These are phyloP conservation scores for Sechiopsis laciniata DNA, from an alignment of 306 rosid species.

Conservation along the genomic window DNA sequence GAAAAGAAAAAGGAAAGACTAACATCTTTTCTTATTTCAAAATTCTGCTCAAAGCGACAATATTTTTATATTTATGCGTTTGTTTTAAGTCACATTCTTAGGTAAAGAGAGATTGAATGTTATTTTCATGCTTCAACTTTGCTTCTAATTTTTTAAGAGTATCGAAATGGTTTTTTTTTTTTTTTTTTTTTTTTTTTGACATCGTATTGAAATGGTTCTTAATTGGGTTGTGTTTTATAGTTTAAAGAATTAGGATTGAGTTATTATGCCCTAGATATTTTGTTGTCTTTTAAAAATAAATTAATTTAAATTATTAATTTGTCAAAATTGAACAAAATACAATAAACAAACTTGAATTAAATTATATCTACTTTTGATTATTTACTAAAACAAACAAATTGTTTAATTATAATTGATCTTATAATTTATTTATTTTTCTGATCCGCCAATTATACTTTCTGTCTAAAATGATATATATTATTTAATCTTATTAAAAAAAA, in stretches of 20 bases:
- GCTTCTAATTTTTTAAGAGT: not conserved
- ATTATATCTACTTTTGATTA: not conserved
- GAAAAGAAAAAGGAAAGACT: not conserved
- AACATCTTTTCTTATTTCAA: not conserved
- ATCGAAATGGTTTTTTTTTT: too few species aligned
- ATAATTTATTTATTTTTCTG: too few species aligned
- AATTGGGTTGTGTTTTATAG: not conserved
- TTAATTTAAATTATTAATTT: not conserved
- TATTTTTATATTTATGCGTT: not conserved
- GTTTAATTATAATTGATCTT: not conserved
- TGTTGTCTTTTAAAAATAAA: not conserved
- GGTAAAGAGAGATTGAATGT: not conserved
- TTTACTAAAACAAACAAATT: not conserved
- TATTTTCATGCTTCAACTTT: constrained; percentile 10
- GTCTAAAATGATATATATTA: too few species aligned
- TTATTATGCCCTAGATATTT: not conserved
- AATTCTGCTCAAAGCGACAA: not conserved
- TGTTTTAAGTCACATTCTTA: constrained; percentile 4
- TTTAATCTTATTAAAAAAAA: too few species aligned
- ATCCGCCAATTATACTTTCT: too few species aligned
- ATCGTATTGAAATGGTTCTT: not conserved
- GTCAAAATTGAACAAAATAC: not conserved
- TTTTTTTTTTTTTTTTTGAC: too few species aligned
- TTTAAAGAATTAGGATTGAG: not conserved
- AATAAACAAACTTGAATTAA: not conserved